Base-by-base conservation (phyloP, 495 filamentous ascomycete genomes). In the Neurospora intermedia region DNA sequence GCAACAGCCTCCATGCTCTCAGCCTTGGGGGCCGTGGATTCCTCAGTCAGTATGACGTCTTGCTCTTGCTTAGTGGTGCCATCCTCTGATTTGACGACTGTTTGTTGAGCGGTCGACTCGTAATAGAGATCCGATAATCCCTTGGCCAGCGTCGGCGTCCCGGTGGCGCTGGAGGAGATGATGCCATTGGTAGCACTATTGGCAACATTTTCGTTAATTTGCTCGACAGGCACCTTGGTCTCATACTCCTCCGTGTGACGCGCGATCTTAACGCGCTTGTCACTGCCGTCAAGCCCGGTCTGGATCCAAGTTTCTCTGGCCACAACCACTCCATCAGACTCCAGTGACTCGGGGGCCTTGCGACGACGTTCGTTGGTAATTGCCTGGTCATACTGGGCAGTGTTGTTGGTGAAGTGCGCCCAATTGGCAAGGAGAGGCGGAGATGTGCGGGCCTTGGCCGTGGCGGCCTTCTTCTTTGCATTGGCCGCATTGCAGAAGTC, bases 261-360 rank as follows among this genome's bases (percentile, higher is more conserved):
- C 74, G 80, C 76, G 75, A 85, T 72, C 74, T 82, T 85, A 76
- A 83, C 76, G 69, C 84, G 83, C 76, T 85, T 85, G 27, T 74
- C 70, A 75, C 69, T 73, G 27, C 74, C 76, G 38, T 82, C 76
- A 43, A 76, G 13, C 27, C 75, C 76, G 59, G 80, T 81, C 48
- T 80, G 73, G 43, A 78, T 75, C 78, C 78, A 81, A 8, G 77
- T 81, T 69, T 81, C 79, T 7, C 77, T 77, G 40, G 70, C 75
- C 7, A 69, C 59, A 18, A 46, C 43, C 9, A 69, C 39, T 10
- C n/a, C 66, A 18, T 74, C 70, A 1, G 73, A 66, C 8, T 54
- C 16, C 5, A 76, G 77, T 62, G 74, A 74, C n/a, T 77, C 39
- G 0, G 77, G 74, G 18, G 80, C 80, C 69, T 80, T 79, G 73